These are phyloP conservation scores for Athelia sp. DNA, from an alignment of 1,284 basidiomycete genomes.

Conservation along the genomic window DNA sequence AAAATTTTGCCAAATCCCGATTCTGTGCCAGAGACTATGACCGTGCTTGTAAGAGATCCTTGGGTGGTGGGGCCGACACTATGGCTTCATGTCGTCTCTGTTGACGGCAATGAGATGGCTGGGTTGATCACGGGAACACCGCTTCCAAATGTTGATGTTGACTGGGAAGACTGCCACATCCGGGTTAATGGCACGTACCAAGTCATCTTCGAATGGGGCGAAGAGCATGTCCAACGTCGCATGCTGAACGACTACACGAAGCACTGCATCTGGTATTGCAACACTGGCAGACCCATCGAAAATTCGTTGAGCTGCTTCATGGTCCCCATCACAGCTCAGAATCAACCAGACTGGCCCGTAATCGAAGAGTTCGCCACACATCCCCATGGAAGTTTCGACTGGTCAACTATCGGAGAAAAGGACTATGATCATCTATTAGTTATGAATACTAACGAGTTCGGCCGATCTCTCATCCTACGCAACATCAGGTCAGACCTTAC, in stretches of 20 bases:
- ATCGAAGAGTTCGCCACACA: slow-evolving; percentile 44
- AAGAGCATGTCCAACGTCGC: slow-evolving; percentile 38
- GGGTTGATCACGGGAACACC: slow-evolving; percentile 60
- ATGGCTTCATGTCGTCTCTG: slow-evolving; percentile 55
- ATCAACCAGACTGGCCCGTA: slow-evolving; percentile 49
- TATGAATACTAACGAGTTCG: slow-evolving; percentile 48
- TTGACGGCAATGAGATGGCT: slow-evolving; percentile 43
- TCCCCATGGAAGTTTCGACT: slow-evolving; percentile 48
- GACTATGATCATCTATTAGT: slow-evolving; percentile 45
- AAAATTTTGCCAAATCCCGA: slow-evolving; percentile 34
- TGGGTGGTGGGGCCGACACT: slow-evolving; percentile 54
- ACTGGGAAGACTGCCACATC: slow-evolving; percentile 20
- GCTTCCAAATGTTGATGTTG: slow-evolving; percentile 42
- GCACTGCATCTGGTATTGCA: slow-evolving; percentile 56
- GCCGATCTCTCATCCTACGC: slow-evolving; percentile 51
- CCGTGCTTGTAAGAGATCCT: slow-evolving; percentile 53
- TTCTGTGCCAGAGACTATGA: slow-evolving; percentile 46
- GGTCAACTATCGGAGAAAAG: slow-evolving; percentile 43
- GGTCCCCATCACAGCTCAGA: slow-evolving; percentile 47
- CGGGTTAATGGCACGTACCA: slow-evolving; percentile 30
- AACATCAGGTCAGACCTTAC: slow-evolving; percentile 59
- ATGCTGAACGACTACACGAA: slow-evolving; percentile 60
- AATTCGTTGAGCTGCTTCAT: slow-evolving; percentile 53
- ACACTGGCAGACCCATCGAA: slow-evolving; percentile 50
- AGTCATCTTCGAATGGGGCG: slow-evolving; percentile 36